Base-by-base conservation (phyloP, 2,329 filamentous ascomycete genomes). In the Penicillium griseofulvum region DNA sequence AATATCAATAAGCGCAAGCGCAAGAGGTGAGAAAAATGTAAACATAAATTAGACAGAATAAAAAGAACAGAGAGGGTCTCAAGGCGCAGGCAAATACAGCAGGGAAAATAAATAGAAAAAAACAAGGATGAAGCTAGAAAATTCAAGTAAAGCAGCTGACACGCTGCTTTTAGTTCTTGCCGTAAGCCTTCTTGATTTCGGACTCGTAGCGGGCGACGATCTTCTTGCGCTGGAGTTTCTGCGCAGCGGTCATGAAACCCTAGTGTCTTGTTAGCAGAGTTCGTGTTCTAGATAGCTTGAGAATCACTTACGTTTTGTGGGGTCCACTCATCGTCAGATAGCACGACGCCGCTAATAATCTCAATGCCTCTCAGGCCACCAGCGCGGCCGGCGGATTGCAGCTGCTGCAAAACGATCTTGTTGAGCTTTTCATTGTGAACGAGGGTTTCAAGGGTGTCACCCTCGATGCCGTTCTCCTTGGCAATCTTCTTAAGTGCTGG, bases 191-290 rank as follows among this genome's bases (percentile, higher is more conserved):
- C 62, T 82, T 77, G 37, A 90, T 82, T 54, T 88, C 81, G 60
- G 80, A 80, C 73, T 83, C 74, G 75, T 83, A 88, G 65, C 81
- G 83, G 38, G 80, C 73, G 48, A 87, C 72, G 56, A 90, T 87
- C 65, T 81, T 83, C 76, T 83, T 87, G 65, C 87, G 82, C 76
- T 89, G 87, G 47, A 90, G 78, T 69, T 90, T 90, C 73, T 89
- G 87, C 3, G 87, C 87, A 11, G 87, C 86, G 45, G 87, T 89
- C 52, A 87, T 82, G 54, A 85, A 79, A 54, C 80, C 80, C 86
- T 88, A 61, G 51, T 6, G 31, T 48, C 2, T 31, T 74, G 74
- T 65, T 65, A 69, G 60, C 37, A 45, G 33, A 31, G 14, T 24
- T 42, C 5, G 28, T 17, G 28, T 36, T 17, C 53, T 11, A 43